Evolutionary conservation across 208 protist species (phyloP).

Genomic region (Trichomonas vaginalis): DNA sequence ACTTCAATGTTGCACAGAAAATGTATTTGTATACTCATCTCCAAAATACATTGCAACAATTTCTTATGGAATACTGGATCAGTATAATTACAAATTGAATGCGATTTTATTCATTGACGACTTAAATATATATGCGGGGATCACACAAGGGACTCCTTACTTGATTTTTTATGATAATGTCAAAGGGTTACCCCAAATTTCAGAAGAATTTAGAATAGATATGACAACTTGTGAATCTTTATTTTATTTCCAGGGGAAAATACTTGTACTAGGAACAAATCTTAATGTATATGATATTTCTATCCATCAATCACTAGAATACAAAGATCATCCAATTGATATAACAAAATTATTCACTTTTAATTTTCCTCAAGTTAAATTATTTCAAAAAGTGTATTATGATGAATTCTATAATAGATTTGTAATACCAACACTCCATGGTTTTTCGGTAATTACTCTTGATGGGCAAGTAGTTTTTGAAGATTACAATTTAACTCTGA

Average conservation of each 20-base stretch:
- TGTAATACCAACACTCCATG: background rate
- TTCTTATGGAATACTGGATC: background rate
- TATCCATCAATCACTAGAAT: background rate
- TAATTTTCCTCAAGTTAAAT: background rate
- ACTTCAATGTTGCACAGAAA: background rate
- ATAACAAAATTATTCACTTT: background rate
- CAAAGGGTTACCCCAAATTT: background rate
- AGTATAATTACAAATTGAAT: background rate
- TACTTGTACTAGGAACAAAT: background rate
- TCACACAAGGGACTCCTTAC: background rate
- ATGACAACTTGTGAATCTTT: background rate
- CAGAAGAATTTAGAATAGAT: background rate
- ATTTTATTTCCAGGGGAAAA: background rate
- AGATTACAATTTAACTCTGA: background rate
- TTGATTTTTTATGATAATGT: background rate
- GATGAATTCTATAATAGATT: background rate
- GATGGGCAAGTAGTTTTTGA: background rate
- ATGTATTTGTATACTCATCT: background rate
- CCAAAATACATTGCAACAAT: background rate
- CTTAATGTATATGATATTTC: background rate
- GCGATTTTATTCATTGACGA: background rate
- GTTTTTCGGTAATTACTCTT: background rate
- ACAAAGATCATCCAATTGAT: background rate
- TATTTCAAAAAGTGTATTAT: background rate
- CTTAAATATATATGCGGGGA: background rate